Conservation (phyloP, 352 stramenopile species). For the Elongisporangium prolatum region DNA sequence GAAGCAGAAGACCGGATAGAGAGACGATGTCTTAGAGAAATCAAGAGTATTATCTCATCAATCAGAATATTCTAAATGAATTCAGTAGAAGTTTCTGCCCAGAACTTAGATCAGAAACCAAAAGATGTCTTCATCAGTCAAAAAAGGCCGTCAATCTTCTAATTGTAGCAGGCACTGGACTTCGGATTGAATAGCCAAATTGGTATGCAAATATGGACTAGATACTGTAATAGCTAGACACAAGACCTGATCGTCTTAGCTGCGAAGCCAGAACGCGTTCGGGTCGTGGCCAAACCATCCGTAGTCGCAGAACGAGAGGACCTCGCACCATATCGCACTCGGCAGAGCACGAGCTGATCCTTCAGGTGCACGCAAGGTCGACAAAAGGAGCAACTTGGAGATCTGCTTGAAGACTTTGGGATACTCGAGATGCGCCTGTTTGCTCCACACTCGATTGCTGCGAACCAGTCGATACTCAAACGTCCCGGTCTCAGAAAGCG, state of each 20-base stretch:
- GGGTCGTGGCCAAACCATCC: constrained; percentile 23
- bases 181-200: no score
- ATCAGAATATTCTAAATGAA: no score
- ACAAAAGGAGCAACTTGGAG: constrained; percentile 32
- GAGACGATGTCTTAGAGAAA: no score
- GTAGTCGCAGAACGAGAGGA: constrained; percentile 41
- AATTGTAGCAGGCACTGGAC: no score
- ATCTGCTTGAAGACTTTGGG: constrained; percentile 26
- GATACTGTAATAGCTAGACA: no score
- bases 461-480: constrained; percentile 30
- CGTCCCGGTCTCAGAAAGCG: constrained; percentile 23
- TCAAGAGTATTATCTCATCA: no score
- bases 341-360: constrained; percentile 12
- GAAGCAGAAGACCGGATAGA: constrained; percentile 49
- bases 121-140: no score
- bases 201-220: no score
- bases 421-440: constrained; percentile 37
- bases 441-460: constrained; percentile 30
- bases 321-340: constrained; percentile 31
- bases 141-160: no score
- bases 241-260: background rate
- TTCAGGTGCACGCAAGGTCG: constrained; percentile 11
- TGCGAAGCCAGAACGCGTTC: background rate
- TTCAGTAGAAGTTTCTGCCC: no score
- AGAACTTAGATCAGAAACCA: no score